Base-by-base conservation (phyloP, 257 asterid species). In the Rhazya stricta region DNA sequence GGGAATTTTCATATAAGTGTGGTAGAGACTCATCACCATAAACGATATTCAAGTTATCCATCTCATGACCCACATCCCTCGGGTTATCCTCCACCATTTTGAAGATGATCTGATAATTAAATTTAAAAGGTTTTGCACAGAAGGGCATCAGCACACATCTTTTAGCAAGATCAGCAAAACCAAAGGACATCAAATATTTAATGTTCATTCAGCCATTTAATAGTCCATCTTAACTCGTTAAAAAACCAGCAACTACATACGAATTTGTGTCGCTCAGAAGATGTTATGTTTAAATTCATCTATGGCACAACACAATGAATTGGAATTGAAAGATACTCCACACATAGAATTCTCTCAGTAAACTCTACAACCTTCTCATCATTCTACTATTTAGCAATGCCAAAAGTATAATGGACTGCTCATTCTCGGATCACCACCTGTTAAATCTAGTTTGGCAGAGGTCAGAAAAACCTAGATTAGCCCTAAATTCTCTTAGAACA, bases 11-110 rank as follows among this genome's bases (percentile, higher is more conserved):
- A 67, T 95, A 95, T 53, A 95, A 83, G 85, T 88, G 99, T 4
- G 99, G 94, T 63, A 95, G 96, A 82, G 98, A 89, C 76, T 95
- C 99, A 74, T 95, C 99, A 51, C 97, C 98, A 74, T 92, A 95
- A 56, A 91, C 90, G 72, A 95, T 83, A 79, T 92, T 89, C 86
- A 95, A 85, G 77, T 95, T 92, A 83, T 92, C 97, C 96, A 95
- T 88, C 89, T 92, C 97, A 45, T 86, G 93, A 69, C 98, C 96
- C 79, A 94, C 93, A 79, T 95, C 99, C 86, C 98, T 91, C 16
- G 99, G 99, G 85, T 92, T 91, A 82, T 95, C 94, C 86, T 95
- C 98, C 83, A 95, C 97, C 98, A 92, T 91, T 84, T 95, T 95
- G 87, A 92, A 95, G 76, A 95, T 92, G 76, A 95, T 91, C 99